A percentile compares a stretch with the other conserved stretches of the same genome.
Evolutionary conservation across 257 asterid species (phyloP).

Genomic region (Salvia splendens): DNA sequence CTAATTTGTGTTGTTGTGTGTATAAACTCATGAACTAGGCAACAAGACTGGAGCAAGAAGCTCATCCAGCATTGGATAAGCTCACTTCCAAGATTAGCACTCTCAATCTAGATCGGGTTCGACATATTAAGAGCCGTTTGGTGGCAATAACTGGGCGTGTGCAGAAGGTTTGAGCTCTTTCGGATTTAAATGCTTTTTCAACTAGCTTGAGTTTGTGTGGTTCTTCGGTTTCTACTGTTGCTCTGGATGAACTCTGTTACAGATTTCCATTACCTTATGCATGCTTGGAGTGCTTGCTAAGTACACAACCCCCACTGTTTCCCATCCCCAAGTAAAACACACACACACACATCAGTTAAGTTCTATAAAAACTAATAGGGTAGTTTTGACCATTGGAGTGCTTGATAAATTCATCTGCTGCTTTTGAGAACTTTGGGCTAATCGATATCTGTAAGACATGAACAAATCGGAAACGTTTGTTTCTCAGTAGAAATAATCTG

Average conservation of each 20-base stretch:
- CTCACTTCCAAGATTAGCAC: conserved; percentile 75
- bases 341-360: too few species aligned
- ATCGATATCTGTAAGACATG: not conserved
- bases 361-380: not conserved
- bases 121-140: conserved; percentile 81
- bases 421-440: not conserved
- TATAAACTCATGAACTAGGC: conserved; percentile 45
- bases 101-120: conserved; percentile 78
- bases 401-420: not conserved
- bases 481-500: too few species aligned
- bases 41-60: conserved; percentile 72
- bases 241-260: not conserved
- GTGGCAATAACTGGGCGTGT: conserved; percentile 88
- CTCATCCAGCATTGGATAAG: conserved; percentile 80
- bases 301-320: too few species aligned
- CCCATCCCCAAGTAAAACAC: too few species aligned
- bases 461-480: not conserved
- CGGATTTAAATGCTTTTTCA: not conserved
- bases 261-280: not conserved
- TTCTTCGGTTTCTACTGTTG: not conserved
- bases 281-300: not conserved
- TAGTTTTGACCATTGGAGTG: not conserved
- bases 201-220: not conserved
- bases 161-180: conserved; percentile 60
- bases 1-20: not conserved